These are phyloP conservation scores for Alloteropsis semialata DNA, from an alignment of 176 grass and related monocot species.

Conservation along the genomic window DNA sequence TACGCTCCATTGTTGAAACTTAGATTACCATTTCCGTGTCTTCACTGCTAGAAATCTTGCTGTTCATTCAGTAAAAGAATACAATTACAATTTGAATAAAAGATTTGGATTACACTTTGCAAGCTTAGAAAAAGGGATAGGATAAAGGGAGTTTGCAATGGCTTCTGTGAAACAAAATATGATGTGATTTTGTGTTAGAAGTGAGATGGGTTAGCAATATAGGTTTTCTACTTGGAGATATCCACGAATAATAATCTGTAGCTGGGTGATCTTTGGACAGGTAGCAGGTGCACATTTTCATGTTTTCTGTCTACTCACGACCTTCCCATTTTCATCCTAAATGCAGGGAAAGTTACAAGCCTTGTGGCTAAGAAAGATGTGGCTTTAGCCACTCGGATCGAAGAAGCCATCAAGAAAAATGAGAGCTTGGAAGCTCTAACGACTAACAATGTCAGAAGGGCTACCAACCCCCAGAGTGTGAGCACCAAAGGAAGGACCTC, in stretches of 20 bases:
- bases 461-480: conserved; percentile 19
- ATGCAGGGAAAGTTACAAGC: conserved; percentile 92
- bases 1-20: background rate
- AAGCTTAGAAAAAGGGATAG: background rate
- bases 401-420: conserved; percentile 95
- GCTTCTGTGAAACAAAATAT: background rate
- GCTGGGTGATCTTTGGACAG: background rate
- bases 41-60: background rate
- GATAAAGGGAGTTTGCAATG: background rate
- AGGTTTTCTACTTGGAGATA: background rate
- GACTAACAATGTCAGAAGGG: conserved; percentile 51
- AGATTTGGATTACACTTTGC: background rate
- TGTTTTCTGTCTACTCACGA: background rate
- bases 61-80: background rate
- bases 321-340: background rate
- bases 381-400: conserved; percentile 69
- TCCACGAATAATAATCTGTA: background rate
- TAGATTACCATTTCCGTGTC: background rate
- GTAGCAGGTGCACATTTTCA: background rate
- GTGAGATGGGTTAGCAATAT: background rate
- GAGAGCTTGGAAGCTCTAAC: conserved; percentile 90
- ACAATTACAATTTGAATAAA: background rate
- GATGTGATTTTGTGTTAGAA: background rate
- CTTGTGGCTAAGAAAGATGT: conserved; percentile 91
- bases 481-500: conserved; percentile 41